Evolutionary conservation across 1,139 yeast genomes (phyloP), one percentile per base, ranked within the genome.

Genomic region (Lodderomyces parapsilosis): DNA sequence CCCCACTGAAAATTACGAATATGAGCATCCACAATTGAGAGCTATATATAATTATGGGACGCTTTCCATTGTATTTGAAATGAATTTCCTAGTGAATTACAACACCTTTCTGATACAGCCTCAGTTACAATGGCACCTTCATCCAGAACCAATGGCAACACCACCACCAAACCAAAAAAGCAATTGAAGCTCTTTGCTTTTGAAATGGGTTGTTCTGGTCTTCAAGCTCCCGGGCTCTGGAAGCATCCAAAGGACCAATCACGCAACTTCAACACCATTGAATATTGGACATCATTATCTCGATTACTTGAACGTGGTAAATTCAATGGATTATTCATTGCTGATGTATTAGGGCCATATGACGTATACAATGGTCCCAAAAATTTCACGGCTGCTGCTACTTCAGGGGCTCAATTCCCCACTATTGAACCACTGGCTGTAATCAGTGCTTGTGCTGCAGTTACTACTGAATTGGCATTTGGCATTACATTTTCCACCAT

Each of bases 261-360:
- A 2, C 47, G 58, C n/a, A 49, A 55, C 22, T 71, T 62, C 49
- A 63, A 64, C 41, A 66, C 68, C 38, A 59, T 75, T 28, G 71
- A 72, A 38, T 69, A 71, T 53, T 75, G 80, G 80, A 65, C 63
- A 10, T 59, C 71, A 38, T 52, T 74, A 17, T 78, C 78, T 3
- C 63, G 71, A 48, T 43, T 68, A 15, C 61, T 75, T 37, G 80
- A 75, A 49, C 61, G 60, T 43, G 80, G 78, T 3, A 69, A 74
- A 50, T 60, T 75, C 44, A 70, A 71, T 48, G 69, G 69, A 2
- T 48, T 74, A 10, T 75, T 75, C 51, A 56, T 75, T 45, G 80
- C 79, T 32, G 80, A 75, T 56, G 72, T 70, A 2, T 55, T 74
- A 23, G 77, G 77, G 5, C 66, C 68, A 3, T 71, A 67, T 50